Percentiles rank a stretch among this genome's conserved stretches.
These are phyloP conservation scores for Oryza australiensis DNA, from an alignment of 176 grass and related monocot genomes.

Conservation along the genomic window DNA sequence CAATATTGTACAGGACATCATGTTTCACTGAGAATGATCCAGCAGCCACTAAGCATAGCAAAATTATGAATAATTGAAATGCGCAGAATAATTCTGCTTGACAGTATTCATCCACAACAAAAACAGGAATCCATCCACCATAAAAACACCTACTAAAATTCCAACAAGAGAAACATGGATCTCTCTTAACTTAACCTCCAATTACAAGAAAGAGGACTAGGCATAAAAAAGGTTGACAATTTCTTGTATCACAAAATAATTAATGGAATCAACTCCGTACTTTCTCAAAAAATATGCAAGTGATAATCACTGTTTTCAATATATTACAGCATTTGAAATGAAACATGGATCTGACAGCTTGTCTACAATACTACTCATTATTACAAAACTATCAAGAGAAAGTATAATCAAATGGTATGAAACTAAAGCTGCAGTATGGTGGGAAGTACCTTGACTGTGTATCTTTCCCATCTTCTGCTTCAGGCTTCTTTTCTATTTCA, in stretches of 20 bases:
- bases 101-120: conserved; percentile 10
- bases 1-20: not conserved
- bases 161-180: conserved; percentile 14
- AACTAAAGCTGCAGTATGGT: conserved; percentile 15
- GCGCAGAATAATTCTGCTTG: not conserved
- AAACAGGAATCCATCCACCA: not conserved
- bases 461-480: conserved; percentile 82
- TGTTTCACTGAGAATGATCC: not conserved
- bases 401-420: not conserved
- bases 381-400: conserved; percentile 16
- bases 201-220: conserved; percentile 9
- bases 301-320: not conserved
- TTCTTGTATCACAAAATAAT: not conserved
- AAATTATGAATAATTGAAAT: not conserved
- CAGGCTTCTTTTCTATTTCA: conserved; percentile 98
- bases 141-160: not conserved
- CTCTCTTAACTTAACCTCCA: not conserved
- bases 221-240: not conserved
- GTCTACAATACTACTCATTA: not conserved
- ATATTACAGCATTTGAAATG: not conserved
- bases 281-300: not conserved
- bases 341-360: not conserved
- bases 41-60: not conserved
- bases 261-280: not conserved
- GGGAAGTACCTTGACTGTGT: conserved; percentile 62